Percentiles rank a stretch among this genome's conserved stretches.
Evolutionary conservation across 768 basidiomycete species (phyloP).

Genomic region (Panus rudis): DNA sequence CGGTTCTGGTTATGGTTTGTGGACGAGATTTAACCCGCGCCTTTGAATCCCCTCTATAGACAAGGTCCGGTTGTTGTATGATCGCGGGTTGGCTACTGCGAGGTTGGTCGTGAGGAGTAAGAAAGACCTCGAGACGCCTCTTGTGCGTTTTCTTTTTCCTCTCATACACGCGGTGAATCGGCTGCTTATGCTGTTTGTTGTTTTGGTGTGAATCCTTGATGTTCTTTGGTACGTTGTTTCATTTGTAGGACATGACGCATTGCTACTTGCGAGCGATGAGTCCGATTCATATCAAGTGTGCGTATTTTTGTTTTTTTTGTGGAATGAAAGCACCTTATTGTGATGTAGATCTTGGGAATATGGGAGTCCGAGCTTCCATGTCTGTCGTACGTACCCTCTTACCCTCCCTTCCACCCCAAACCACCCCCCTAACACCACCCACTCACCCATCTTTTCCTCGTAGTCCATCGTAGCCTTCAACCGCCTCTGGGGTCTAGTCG

Average conservation of each 20-base stretch:
- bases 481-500: constrained; percentile 72
- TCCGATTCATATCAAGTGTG: constrained; percentile 77
- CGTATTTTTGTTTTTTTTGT: constrained; percentile 14
- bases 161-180: too few species aligned
- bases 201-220: not conserved
- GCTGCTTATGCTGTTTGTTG: too few species aligned
- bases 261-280: constrained; percentile 83
- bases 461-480: constrained; percentile 78
- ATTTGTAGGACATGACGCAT: constrained; percentile 68
- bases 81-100: constrained; percentile 65
- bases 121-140: constrained; percentile 59
- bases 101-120: constrained; percentile 57
- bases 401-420: not conserved
- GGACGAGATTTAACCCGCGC: too few species aligned
- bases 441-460: not conserved
- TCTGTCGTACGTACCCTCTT: constrained; percentile 50
- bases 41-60: too few species aligned
- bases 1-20: too few species aligned
- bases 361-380: constrained; percentile 82
- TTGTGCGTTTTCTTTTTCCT: constrained; percentile 36
- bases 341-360: constrained; percentile 59
- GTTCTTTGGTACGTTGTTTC: not conserved
- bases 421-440: not conserved
- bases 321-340: constrained; percentile 2
- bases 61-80: constrained; percentile 72